Evolutionary conservation across 1,139 yeast species (phyloP), one percentile per base, ranked within the genome.

Genomic region (Geotrichum macrosporum): DNA sequence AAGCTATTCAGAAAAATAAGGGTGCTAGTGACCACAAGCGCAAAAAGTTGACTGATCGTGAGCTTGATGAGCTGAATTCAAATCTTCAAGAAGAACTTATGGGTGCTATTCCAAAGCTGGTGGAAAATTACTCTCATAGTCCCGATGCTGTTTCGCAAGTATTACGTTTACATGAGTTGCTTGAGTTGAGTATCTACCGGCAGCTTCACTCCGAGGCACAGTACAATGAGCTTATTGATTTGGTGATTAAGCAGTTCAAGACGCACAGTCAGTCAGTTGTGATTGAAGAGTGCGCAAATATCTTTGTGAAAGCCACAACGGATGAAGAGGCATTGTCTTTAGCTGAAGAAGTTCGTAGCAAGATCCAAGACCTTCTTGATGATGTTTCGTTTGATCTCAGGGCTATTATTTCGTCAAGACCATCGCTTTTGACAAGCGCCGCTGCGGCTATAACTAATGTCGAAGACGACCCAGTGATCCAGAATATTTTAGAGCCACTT

Each of bases 121-220:
- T 63, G 31, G 59, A 59, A 22, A 56, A 58, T 33, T 61, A 58
- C 41, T 51, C 55, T 5, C 58, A 57, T 33, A 59, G 58, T 16
- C 60, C 65, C 1, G 55, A 48, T 6, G 53, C 64, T 2, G 51
- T 59, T 1, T 47, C 58, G 15, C 58, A 55, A 21, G 53, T 62
- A 5, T n/a, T 63, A 22, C 47, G 61, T 22, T 41, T 64, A 12
- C 58, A 56, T 18, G 55, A 57, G 16, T 43, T 63, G 22, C 51
- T 66, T 12, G 61, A 63, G 36, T 50, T 59, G 33, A 57, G 53
- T n/a, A 45, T 56, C 5, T 63, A 56, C 41, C 56, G 56, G 8
- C 51, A 54, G 9, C 50, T 60, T n/a, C 59, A 60, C 19, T 54
- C 57, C 38, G 63, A 61, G 46, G 37, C 51, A 12, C 53, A 53